Conservation (phyloP, 2,329 filamentous ascomycete species). For the Cladosporium sp. region DNA sequence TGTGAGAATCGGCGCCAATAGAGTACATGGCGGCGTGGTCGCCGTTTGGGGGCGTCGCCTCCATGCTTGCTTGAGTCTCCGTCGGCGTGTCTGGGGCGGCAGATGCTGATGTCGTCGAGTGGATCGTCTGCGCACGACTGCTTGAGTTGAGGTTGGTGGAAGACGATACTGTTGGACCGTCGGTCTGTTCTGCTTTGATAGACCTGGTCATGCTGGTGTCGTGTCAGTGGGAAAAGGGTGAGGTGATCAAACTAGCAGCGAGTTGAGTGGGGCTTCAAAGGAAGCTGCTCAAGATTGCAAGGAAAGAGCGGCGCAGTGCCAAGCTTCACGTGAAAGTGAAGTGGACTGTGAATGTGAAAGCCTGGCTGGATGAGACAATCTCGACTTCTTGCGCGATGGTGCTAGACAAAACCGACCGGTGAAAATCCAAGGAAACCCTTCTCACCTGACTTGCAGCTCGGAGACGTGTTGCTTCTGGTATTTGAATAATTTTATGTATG, state of each 20-base stretch:
- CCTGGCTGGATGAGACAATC: neutral
- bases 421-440: too few species aligned
- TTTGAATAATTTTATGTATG: too few species aligned
- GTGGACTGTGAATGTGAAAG: neutral
- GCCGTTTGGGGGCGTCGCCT: constrained; percentile 4
- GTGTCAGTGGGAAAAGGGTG: neutral
- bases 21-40: constrained; percentile 35
- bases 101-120: neutral
- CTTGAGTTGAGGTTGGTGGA: constrained; percentile 1
- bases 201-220: neutral
- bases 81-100: neutral
- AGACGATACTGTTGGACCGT: neutral
- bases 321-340: neutral
- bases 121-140: neutral
- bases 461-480: too few species aligned
- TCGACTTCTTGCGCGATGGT: too few species aligned
- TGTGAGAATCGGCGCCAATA: constrained; percentile 61
- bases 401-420: too few species aligned
- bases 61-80: neutral
- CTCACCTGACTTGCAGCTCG: too few species aligned
- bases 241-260: neutral
- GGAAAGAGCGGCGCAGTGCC: constrained; percentile 1
- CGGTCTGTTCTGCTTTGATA: neutral
- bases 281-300: too few species aligned
- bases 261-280: too few species aligned